A percentile compares a stretch with the other conserved stretches of the same genome.
Evolutionary conservation across 805 yeast genomes (phyloP).

Genomic region (Pichia insulana): DNA sequence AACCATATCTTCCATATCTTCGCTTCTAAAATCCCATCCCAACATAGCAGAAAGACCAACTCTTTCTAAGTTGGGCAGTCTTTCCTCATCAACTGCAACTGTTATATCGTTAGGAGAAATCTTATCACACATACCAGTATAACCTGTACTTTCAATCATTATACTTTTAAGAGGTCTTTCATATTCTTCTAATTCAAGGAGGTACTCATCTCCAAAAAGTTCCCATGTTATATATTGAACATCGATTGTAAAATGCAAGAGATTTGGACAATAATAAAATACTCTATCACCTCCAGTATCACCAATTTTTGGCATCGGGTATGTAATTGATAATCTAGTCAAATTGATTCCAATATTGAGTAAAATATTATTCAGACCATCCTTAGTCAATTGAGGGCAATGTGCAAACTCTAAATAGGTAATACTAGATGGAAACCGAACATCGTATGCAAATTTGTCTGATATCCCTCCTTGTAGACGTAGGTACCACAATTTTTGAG

Average conservation of each 20-base stretch:
- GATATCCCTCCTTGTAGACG: conserved; percentile 86
- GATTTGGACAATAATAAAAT: conserved; percentile 68
- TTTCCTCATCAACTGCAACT: conserved; percentile 68
- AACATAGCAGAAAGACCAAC: conserved; percentile 64
- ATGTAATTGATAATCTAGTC: conserved; percentile 56
- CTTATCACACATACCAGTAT: conserved; percentile 73
- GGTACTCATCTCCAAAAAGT: conserved; percentile 39
- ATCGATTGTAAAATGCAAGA: conserved; percentile 53
- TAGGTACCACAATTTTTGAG: conserved; percentile 59
- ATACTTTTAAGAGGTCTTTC: conserved; percentile 47
- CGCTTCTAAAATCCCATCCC: conserved; percentile 74
- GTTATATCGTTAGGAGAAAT: conserved; percentile 85
- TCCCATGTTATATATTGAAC: conserved; percentile 68
- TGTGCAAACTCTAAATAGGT: conserved; percentile 71
- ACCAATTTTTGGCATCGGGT: conserved; percentile 80
- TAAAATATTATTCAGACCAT: conserved; percentile 54
- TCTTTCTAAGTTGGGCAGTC: conserved; percentile 59
- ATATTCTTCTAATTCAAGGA: conserved; percentile 26
- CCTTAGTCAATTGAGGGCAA: conserved; percentile 70
- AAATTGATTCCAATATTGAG: conserved; percentile 59
- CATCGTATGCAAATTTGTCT: conserved; percentile 61
- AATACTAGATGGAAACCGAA: conserved; percentile 67
- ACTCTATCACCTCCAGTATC: conserved; percentile 65
- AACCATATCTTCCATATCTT: conserved; percentile 54
- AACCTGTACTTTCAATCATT: conserved; percentile 76